A percentile compares a stretch with the other conserved stretches of the same genome.
These are phyloP conservation scores for Trypanosoma vivax DNA, from an alignment of 208 protist species.

Conservation along the genomic window DNA sequence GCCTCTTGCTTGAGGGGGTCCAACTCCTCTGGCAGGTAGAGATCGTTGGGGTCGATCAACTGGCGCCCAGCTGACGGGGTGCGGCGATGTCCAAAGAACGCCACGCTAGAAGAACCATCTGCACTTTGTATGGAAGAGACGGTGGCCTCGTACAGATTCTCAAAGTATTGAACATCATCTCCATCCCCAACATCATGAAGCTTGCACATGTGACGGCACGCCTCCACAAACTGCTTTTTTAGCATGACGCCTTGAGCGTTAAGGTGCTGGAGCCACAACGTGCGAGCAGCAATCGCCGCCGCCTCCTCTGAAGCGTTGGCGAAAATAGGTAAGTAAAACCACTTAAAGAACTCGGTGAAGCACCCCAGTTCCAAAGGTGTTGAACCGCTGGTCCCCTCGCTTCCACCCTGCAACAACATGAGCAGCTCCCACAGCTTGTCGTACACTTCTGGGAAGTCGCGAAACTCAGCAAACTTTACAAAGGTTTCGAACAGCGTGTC, in stretches of 20 bases:
- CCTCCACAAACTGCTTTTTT: slow-evolving; percentile 39
- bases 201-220: slow-evolving; percentile 43
- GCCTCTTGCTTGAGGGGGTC: slow-evolving; percentile 31
- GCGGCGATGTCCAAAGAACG: slow-evolving; percentile 27
- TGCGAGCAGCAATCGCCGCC: slow-evolving; percentile 37
- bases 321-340: slow-evolving; percentile 66
- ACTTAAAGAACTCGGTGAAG: slow-evolving; percentile 70
- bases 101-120: neutral
- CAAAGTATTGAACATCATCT: slow-evolving; percentile 45
- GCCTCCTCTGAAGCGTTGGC: slow-evolving; percentile 44
- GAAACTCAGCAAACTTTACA: slow-evolving; percentile 25
- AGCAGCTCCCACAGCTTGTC: slow-evolving; percentile 37
- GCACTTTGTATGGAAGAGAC: slow-evolving; percentile 5
- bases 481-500: slow-evolving; percentile 42
- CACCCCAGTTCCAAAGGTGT: slow-evolving; percentile 19
- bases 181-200: slow-evolving; percentile 35
- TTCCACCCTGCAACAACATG: neutral
- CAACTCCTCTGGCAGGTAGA: slow-evolving; percentile 65
- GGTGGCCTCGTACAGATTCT: slow-evolving; percentile 31
- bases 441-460: slow-evolving; percentile 46
- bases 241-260: slow-evolving; percentile 39
- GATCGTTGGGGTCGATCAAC: slow-evolving; percentile 39
- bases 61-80: slow-evolving; percentile 17
- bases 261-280: slow-evolving; percentile 42
- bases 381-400: slow-evolving; percentile 5